phyloP scores from a whole-genome alignment of 345 rosid genomes.

The Populus deltoides region DNA sequence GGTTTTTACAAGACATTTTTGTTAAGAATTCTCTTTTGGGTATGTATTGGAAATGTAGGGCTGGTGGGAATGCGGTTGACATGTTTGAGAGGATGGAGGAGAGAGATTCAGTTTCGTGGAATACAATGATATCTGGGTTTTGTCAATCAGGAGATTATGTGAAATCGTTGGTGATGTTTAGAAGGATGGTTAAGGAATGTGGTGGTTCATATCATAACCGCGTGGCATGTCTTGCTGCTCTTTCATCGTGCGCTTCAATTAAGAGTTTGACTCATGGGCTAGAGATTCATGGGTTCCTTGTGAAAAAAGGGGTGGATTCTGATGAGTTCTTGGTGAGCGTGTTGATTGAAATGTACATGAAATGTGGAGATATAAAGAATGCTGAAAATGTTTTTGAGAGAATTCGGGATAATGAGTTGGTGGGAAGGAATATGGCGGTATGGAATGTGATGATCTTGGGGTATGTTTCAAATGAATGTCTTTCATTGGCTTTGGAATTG shows the following conservation, averaged over 20 bases:
- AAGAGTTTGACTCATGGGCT: conserved; percentile 29
- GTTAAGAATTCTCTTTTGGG: conserved; percentile 35
- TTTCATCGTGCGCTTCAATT: conserved; percentile 37
- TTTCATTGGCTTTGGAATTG: conserved; percentile 27
- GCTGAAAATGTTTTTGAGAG: conserved; percentile 31
- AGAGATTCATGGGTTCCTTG: conserved; percentile 39
- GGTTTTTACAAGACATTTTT: conserved; percentile 26
- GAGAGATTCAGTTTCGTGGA: conserved; percentile 44
- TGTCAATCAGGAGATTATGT: conserved; percentile 21
- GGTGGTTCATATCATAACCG: conserved; percentile 17
- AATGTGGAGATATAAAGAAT: conserved; percentile 36
- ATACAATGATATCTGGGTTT: conserved; percentile 41
- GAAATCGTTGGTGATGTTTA: conserved; percentile 27
- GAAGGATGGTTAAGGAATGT: conserved; percentile 26
- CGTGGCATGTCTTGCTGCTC: conserved; percentile 34
- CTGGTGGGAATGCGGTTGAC: conserved; percentile 20
- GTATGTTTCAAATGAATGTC: conserved; percentile 31
- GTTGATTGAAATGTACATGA: conserved; percentile 47
- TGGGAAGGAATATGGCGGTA: conserved; percentile 28
- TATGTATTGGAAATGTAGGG: conserved; percentile 33
- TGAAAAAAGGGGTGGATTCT: conserved; percentile 29
- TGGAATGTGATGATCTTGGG: conserved; percentile 53
- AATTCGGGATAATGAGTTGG: conserved; percentile 10
- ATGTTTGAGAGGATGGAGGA: conserved; percentile 38
- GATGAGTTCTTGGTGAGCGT: conserved; percentile 38